Base-by-base conservation (phyloP, 2,329 filamentous ascomycete species). In the Trichophyton rubrum region DNA sequence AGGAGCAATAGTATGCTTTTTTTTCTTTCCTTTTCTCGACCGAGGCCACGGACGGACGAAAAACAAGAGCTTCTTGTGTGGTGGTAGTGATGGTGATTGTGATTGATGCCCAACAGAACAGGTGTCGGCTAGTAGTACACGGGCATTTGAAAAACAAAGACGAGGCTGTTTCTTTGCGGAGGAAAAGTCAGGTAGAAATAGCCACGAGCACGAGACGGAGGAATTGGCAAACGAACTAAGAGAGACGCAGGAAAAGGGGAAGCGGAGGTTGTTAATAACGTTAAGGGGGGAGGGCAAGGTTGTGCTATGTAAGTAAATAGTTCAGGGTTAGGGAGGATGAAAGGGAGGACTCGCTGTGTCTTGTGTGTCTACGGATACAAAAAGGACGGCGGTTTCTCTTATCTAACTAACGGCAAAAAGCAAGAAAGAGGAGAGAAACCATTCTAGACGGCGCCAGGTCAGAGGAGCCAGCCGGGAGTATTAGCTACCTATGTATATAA, bases 91-190 rank as follows among this genome's bases (percentile, higher is more conserved):
- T 30, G 7, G 27, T 30, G 27, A 30, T 60, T 43, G 13, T 43
- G 40, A 43, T 43, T 62, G 59, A 61, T 62, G 62, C 62, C 62
- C 62, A 61, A 30, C 27, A 30, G 27, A 30, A 62, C 59, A 53
- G 45, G 59, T 59, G 49, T 56, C 56, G 17, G 22, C 24, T 40
- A 41, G 45, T 40, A 55, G 56, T 59, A 62, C 40, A 59, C 59
- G 60, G 56, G 35, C 45, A 58, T 59, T 30, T 57, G 45, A 53
- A 61, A 38, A 61, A 35, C 59, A 56, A 47, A 56, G 49, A 62
- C 60, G 53, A 45, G 60, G 63, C 47, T 58, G 61, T 45, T 43
- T 61, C 45, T 60, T 40, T n/a, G 40, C 20, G 55, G 55, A 30
- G 17, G 27, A 30, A 30, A 22, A 40, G 20, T 57, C 49, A 59